Conservation (phyloP, 441 rosid genomes). For the Brassica hybrid region DNA sequence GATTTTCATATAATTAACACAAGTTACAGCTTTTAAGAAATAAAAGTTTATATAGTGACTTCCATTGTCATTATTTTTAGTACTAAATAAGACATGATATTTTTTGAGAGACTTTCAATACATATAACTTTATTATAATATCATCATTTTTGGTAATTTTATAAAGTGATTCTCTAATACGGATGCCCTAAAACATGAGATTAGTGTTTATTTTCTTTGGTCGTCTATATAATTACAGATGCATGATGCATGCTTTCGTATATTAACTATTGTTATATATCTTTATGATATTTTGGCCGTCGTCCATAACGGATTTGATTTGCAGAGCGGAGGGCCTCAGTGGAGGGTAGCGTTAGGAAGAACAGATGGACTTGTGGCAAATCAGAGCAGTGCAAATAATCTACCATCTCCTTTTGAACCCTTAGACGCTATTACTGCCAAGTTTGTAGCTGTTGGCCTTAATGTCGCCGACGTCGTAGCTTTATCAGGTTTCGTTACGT, state of each 20-base stretch:
- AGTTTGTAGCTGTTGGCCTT: slow-evolving; percentile 32
- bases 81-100: not conserved
- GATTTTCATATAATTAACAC: not conserved
- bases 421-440: slow-evolving; percentile 35
- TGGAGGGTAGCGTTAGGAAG: slow-evolving; percentile 56
- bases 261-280: too few species aligned
- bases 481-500: slow-evolving; percentile 37
- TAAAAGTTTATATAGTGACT: not conserved
- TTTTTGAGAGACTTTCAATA: too few species aligned
- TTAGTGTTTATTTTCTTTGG: too few species aligned
- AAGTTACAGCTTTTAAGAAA: slow-evolving; percentile 2
- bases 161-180: too few species aligned
- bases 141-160: too few species aligned
- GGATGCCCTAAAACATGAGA: too few species aligned
- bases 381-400: slow-evolving; percentile 42
- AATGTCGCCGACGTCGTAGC: slow-evolving; percentile 41
- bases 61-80: not conserved
- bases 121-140: too few species aligned
- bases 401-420: slow-evolving; percentile 48
- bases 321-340: slow-evolving; percentile 62
- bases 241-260: too few species aligned
- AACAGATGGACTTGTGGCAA: slow-evolving; percentile 46
- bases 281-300: too few species aligned
- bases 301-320: not conserved
- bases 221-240: too few species aligned